Evolutionary conservation across 495 filamentous ascomycete genomes (phyloP), one percentile per base, ranked within the genome.

Genomic region (Trichoderma erinaceum): DNA sequence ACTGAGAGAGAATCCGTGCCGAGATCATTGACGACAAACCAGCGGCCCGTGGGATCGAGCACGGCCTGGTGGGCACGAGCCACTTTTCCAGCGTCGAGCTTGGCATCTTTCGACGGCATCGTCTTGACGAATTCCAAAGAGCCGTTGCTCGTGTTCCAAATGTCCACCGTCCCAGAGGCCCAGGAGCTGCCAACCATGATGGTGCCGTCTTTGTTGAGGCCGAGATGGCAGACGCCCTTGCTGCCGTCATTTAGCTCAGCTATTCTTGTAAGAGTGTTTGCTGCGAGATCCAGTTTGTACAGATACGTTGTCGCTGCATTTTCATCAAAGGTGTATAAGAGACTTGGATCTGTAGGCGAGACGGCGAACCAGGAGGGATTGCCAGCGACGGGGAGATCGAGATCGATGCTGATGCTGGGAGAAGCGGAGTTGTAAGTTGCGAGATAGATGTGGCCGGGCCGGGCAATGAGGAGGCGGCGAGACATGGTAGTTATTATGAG

Each of bases 61-160:
- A 78, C 68, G 23, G 73, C 74, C 70, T 78, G 76, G 61, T 78
- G 76, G 5, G 76, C 74, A 48, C 72, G 74, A 41, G 75, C 69
- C 3, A 23, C 56, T 32, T 66, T 64, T 72, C 73, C 27, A 48
- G 64, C 64, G 4, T 64, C 50, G 10, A 61, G 1, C 16, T 66
- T 69, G 16, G 75, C 73, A 27, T 70, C 72, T 50, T 73, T 29
- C 7, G 68, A 73, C 3, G 32, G 38, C 41, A 72, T 52, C 64
- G 66, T 65, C 69, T 73, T 76, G 1, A 75, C 4, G 23, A 75
- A 69, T 15, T 63, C 71, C 23, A 73, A 38, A 32, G 48, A 68
- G 41, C 70, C 69, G 63, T 71, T 69, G n/a, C 65, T 16, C 6
- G 71, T 70, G 58, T 78, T 72, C 75, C 74, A 78, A 11, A 77